phyloP scores from a whole-genome alignment of 352 stramenopile genomes.

The Elongisporangium prolatum region DNA sequence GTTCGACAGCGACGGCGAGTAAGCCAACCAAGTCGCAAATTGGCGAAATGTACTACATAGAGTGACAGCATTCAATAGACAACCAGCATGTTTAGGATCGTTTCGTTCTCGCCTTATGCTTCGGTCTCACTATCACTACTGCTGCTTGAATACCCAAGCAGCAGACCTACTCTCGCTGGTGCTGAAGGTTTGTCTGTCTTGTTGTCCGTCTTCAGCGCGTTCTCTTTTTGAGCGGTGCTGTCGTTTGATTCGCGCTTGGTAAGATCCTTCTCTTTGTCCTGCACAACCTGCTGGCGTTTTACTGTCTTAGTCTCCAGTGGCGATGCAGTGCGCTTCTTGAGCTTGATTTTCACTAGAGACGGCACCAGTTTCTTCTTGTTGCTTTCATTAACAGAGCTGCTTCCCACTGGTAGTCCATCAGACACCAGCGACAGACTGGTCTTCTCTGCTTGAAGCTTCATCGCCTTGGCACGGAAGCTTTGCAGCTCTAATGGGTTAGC shows the following conservation, averaged over 20 bases:
- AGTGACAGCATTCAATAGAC: not conserved
- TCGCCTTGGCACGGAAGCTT: conserved; percentile 54
- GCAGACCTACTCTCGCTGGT: conserved; percentile 12
- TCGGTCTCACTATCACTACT: conserved; percentile 20
- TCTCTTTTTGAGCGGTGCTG: not conserved
- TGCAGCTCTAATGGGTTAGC: conserved; percentile 30
- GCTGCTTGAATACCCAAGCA: conserved; percentile 58
- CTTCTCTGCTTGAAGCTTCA: conserved; percentile 54
- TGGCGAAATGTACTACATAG: not conserved
- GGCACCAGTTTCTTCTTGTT: conserved; percentile 12
- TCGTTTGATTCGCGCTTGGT: not conserved
- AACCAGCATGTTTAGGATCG: not conserved
- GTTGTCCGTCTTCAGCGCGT: not conserved
- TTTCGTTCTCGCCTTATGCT: not conserved
- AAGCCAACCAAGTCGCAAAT: conserved; percentile 9
- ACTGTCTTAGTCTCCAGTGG: conserved; percentile 2
- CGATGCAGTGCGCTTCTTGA: conserved; percentile 39
- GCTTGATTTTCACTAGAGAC: conserved; percentile 35
- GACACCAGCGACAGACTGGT: conserved; percentile 13
- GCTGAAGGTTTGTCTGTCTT: not conserved
- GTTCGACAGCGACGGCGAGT: conserved; percentile 87
- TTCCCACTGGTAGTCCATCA: conserved; percentile 1
- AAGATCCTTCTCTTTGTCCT: not conserved
- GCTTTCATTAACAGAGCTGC: not conserved
- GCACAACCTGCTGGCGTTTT: conserved; percentile 1